Evolutionary conservation across 495 filamentous ascomycete species (phyloP).

Genomic region (Penicillium simplicissimum): DNA sequence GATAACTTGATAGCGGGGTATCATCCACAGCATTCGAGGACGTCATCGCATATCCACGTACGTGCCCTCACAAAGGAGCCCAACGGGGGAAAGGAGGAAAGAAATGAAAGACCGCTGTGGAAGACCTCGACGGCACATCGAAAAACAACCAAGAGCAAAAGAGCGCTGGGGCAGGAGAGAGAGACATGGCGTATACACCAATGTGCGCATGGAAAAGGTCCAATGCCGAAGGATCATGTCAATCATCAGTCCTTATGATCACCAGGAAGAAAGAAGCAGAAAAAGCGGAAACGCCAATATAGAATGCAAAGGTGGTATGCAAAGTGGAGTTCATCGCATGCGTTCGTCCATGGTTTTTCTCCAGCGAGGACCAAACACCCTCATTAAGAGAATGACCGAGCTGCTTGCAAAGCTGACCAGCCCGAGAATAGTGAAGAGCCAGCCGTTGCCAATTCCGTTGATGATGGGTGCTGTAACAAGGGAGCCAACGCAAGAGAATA

Average conservation of each 20-base stretch:
- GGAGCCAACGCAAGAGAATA: constrained; percentile 76
- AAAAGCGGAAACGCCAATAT: constrained; percentile 2
- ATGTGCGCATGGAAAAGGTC: neutral
- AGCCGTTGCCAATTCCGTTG: constrained; percentile 80
- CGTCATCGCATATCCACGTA: neutral
- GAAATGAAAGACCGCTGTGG: neutral
- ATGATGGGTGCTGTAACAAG: constrained; percentile 77
- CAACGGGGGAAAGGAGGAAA: neutral
- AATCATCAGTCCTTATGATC: neutral
- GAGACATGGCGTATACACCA: neutral
- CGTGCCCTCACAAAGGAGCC: neutral
- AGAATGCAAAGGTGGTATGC: neutral
- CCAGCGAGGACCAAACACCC: constrained; percentile 65
- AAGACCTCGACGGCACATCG: neutral
- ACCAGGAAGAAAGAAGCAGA: neutral
- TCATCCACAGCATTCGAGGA: neutral
- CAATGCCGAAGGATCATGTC: neutral
- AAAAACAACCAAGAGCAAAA: neutral
- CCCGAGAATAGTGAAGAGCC: constrained; percentile 81
- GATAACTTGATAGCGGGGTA: constrained; percentile 6
- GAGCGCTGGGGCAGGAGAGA: neutral
- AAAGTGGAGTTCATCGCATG: constrained; percentile 19
- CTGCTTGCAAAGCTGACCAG: constrained; percentile 57
- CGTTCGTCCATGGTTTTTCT: constrained; percentile 64
- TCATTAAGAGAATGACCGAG: constrained; percentile 65